Evolutionary conservation across 495 filamentous ascomycete species (phyloP), one percentile per base, ranked within the genome.

Genomic region (Aspergillus olivimuriae): DNA sequence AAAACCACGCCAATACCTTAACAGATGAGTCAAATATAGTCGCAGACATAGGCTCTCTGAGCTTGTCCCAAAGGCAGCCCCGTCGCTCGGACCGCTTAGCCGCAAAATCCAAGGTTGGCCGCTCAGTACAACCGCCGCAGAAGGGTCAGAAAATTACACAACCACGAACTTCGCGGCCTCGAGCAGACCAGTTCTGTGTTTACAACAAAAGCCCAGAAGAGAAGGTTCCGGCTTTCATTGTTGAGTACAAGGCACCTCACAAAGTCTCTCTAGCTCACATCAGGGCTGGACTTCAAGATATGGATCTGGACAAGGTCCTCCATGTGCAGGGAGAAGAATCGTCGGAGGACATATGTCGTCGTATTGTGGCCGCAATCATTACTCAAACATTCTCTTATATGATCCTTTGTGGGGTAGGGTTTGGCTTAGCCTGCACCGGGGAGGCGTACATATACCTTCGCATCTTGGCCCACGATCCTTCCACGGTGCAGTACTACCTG

Each of bases 361-460:
- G n/a, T n/a, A n/a, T n/a, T n/a, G n/a, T n/a, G n/a, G n/a, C 48
- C 0, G 65, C 62, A 32, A 61, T 69, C 3, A 51, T 74, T 43
- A 73, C 60, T 14, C 69, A 72, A 39, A 44, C 60, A 10, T 74
- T 65, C 48, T 62, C 61, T 12, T 69, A 70, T 38, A 74, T 75
- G 63, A 53, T 70, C 15, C 34, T 50, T 18, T 55, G 51, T 34
- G 56, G 60, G 12, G 47, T 63, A 14, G n/a, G 64, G 34, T 68
- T 68, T 33, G 61, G 69, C 15, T 70, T 68, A 43, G 51, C 72
- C 18, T 57, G 41, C 41, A 73, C 66, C 2, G 69, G 68, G 3
- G 53, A 72, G 51, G 58, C 60, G 31, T 64, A n/a, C n/a, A n/a
- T n/a, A n/a, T n/a, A n/a, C n/a, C n/a, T n/a, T n/a, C n/a, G n/a